Evolutionary conservation across 306 rosid species (phyloP).

Genomic region (Dalbergia oliveri): DNA sequence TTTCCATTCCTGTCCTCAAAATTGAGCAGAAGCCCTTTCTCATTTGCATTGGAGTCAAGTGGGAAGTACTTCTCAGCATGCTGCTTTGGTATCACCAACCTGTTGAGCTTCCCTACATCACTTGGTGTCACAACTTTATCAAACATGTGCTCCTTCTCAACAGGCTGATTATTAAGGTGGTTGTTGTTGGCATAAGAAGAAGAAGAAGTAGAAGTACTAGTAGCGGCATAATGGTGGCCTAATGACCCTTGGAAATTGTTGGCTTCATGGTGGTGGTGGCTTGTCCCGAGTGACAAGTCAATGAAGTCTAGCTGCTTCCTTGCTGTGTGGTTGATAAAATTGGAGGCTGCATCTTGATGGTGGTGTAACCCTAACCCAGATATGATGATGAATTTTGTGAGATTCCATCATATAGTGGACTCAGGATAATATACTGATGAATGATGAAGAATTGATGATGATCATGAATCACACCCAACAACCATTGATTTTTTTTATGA

Average conservation of each 20-base stretch:
- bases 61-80: slow-evolving; percentile 90
- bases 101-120: slow-evolving; percentile 92
- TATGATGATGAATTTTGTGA: slow-evolving; percentile 47
- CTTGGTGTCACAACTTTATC: slow-evolving; percentile 90
- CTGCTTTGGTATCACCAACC: slow-evolving; percentile 86
- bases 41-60: slow-evolving; percentile 71
- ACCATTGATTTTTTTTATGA: slow-evolving; percentile 40
- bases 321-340: slow-evolving; percentile 42
- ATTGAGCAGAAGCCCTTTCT: slow-evolving; percentile 77
- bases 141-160: slow-evolving; percentile 86
- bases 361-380: slow-evolving; percentile 59
- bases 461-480: slow-evolving; percentile 39
- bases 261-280: slow-evolving; percentile 27
- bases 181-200: background rate
- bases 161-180: background rate
- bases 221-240: background rate
- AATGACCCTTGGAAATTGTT: slow-evolving; percentile 37
- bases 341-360: slow-evolving; percentile 43
- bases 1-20: slow-evolving; percentile 80
- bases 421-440: slow-evolving; percentile 44
- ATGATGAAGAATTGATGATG: background rate
- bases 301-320: slow-evolving; percentile 47
- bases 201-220: too few species aligned
- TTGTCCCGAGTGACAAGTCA: slow-evolving; percentile 58
- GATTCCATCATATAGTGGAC: slow-evolving; percentile 40